Conservation (phyloP, 2,329 filamentous ascomycete species). For the Colletotrichum salicis region DNA sequence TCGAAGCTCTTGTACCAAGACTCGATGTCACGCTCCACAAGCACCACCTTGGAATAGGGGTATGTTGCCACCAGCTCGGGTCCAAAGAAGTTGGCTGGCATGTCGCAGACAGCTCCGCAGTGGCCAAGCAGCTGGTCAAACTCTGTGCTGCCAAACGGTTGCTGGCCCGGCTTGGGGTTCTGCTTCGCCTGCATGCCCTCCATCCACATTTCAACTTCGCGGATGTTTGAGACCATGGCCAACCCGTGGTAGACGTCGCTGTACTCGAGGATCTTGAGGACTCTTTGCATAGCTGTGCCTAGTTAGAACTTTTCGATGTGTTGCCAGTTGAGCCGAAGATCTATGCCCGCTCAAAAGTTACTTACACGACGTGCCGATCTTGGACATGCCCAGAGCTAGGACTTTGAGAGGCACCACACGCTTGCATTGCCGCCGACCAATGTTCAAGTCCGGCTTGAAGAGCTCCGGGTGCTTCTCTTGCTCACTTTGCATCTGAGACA, state of each 20-base stretch:
- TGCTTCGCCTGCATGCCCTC: too few species aligned
- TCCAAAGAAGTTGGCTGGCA: conserved; percentile 29
- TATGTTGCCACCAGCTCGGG: conserved; percentile 44
- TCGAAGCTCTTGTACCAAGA: conserved; percentile 40
- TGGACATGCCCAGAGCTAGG: not conserved
- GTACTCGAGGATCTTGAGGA: too few species aligned
- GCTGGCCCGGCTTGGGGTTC: too few species aligned
- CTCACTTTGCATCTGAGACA: not conserved
- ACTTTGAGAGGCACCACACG: not conserved
- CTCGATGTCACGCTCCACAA: conserved; percentile 45
- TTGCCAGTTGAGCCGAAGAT: too few species aligned
- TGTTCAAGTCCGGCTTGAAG: not conserved
- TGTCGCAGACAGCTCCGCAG: conserved; percentile 43
- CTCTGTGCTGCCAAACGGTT: conserved; percentile 37
- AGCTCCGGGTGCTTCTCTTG: not conserved
- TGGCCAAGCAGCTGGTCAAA: conserved; percentile 47
- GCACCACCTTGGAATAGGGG: conserved; percentile 48
- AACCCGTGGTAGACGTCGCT: too few species aligned
- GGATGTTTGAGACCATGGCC: too few species aligned
- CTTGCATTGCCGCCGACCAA: not conserved
- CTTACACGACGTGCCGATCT: not conserved
- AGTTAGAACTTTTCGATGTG: too few species aligned
- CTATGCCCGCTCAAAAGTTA: too few species aligned
- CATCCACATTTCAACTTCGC: too few species aligned
- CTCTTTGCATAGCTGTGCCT: too few species aligned